Evolutionary conservation across 495 filamentous ascomycete species (phyloP), one percentile per base, ranked within the genome.

Genomic region (Hypoxylon cercidicola): DNA sequence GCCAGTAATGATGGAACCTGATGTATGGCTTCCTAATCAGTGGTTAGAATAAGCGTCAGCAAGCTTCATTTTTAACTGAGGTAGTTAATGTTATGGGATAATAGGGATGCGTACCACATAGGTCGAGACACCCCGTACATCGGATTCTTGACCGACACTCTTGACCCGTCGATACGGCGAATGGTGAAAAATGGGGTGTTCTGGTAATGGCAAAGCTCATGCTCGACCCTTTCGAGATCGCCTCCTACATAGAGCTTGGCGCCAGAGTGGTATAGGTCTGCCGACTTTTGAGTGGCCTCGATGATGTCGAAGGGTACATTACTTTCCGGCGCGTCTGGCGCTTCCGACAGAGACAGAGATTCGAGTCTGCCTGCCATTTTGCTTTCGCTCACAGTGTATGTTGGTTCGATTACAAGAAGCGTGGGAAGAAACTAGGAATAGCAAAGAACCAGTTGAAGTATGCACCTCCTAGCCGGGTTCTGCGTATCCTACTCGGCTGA

Each of bases 181-280:
- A 64, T 40, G 4, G 46, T 41, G n/a, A 64, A 57, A n/a, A 46
- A 44, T 45, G 20, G 32, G 8, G 9, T 16, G 9, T 10, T 15
- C 7, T 10, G 28, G 30, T 2, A 64, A 4, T 58, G 25, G 12
- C 32, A 10, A 21, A 64, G 61, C 41, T 64, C 39, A 4, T 47
- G 3, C 10, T 58, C 48, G 11, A 64, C 32, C 3, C 47, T n/a
- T 34, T 51, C 16, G 11, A 64, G 48, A 43, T 64, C 61, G 13
- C 21, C 25, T 28, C 8, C 16, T 11, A 13, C 18, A 54, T 41
- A 58, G 20, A 64, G 34, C 16, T 58, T 58, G 16, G n/a, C 8
- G 23, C 61, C 48, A n/a, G 54, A 53, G 8, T 30, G 30, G 18
- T 64, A 64, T 20, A 53, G 39, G 2, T 64, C 54, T 53, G 34